phyloP scores from a whole-genome alignment of 345 rosid genomes.

The Gossypium ekmanianum region DNA sequence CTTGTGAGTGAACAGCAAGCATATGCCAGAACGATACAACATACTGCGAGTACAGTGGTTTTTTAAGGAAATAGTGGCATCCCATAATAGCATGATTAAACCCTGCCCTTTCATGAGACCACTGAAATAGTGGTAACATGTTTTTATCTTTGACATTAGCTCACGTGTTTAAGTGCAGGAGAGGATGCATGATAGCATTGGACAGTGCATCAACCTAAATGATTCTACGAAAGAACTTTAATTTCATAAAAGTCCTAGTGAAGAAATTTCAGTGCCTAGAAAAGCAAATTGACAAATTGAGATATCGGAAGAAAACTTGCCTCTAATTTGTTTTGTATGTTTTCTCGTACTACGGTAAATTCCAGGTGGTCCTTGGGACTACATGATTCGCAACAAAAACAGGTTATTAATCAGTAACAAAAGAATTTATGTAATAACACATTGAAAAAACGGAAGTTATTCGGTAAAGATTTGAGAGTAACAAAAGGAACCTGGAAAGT shows the following conservation, averaged over 20 bases:
- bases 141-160: conserved; percentile 3
- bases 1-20: background rate
- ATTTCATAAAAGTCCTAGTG: background rate
- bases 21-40: background rate
- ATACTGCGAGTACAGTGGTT: background rate
- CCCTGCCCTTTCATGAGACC: background rate
- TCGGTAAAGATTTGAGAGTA: background rate
- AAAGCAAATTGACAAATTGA: background rate
- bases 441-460: background rate
- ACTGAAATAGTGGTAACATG: background rate
- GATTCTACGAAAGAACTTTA: background rate
- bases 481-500: conserved; percentile 56
- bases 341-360: conserved; percentile 78
- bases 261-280: background rate
- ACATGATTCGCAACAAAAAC: conserved; percentile 17
- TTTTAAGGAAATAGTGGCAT: background rate
- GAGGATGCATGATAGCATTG: background rate
- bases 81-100: background rate
- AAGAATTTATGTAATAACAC: background rate
- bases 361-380: conserved; percentile 88
- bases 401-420: background rate
- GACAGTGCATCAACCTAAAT: background rate
- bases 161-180: background rate
- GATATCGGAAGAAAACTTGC: conserved; percentile 34
- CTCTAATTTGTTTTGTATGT: conserved; percentile 65